Evolutionary conservation across 768 basidiomycete species (phyloP).

Genomic region (Russula foetens): DNA sequence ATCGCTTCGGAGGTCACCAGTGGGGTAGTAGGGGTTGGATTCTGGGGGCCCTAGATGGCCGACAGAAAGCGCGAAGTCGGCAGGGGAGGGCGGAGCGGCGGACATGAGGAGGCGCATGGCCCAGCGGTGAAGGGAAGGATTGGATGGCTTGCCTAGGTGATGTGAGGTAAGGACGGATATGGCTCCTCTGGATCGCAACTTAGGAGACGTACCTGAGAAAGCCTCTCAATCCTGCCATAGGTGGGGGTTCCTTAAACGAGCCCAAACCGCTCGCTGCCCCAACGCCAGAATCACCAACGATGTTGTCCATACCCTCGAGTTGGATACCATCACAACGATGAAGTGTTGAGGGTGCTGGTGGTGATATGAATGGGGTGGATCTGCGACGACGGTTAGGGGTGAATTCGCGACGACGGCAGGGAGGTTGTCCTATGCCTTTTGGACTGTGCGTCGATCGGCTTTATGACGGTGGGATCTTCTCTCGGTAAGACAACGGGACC

Average conservation of each 20-base stretch:
- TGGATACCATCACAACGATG: too few relatives aligned
- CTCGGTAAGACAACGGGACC: neutral
- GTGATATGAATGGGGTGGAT: too few relatives aligned
- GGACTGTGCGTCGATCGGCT: neutral
- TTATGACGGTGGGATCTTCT: too few relatives aligned
- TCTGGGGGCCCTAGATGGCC: neutral
- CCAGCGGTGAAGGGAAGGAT: neutral
- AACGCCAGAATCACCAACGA: too few relatives aligned
- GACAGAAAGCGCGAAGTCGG: slow-evolving; percentile 1
- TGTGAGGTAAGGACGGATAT: neutral
- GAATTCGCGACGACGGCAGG: too few relatives aligned
- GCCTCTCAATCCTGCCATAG: neutral
- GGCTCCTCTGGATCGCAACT: neutral
- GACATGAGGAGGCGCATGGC: slow-evolving; percentile 8
- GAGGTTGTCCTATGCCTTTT: too few relatives aligned
- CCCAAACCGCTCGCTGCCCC: too few relatives aligned
- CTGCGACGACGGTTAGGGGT: neutral
- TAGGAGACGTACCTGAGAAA: neutral
- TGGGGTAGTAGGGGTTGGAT: slow-evolving; percentile 1
- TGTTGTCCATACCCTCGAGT: neutral
- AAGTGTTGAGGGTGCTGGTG: neutral
- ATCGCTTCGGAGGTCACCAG: slow-evolving; percentile 1
- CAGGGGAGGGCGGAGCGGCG: neutral
- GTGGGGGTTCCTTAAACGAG: neutral
- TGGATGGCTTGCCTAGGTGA: neutral